Percentiles rank a stretch among this genome's conserved stretches.
Conservation (phyloP, 2,329 filamentous ascomycete genomes). For the Fusarium palustre region DNA sequence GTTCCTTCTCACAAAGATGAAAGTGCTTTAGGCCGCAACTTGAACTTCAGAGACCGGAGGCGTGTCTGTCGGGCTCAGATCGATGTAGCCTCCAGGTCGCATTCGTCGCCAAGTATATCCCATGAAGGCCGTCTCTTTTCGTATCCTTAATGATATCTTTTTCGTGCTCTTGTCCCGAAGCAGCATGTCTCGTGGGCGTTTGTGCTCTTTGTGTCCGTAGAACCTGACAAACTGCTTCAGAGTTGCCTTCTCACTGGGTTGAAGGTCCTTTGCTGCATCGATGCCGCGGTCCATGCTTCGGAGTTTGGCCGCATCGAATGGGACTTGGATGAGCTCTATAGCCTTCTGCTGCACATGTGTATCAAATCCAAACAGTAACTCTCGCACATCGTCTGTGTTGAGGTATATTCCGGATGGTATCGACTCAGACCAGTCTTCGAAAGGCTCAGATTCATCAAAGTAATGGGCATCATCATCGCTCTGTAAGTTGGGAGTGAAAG, state of each 20-base stretch:
- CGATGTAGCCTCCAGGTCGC: slow-evolving; percentile 51
- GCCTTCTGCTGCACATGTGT: slow-evolving; percentile 58
- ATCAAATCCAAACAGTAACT: slow-evolving; percentile 54
- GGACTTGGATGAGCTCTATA: slow-evolving; percentile 58
- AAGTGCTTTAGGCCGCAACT: not conserved
- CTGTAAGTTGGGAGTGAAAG: slow-evolving; percentile 81
- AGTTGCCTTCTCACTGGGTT: slow-evolving; percentile 54
- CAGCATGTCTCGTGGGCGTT: slow-evolving; percentile 85
- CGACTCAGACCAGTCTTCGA: slow-evolving; percentile 71
- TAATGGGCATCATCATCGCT: slow-evolving; percentile 83
- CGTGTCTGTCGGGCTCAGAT: slow-evolving; percentile 13
- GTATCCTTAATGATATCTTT: slow-evolving; percentile 77
- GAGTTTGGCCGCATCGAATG: slow-evolving; percentile 62
- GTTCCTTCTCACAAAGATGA: not conserved
- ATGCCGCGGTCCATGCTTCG: slow-evolving; percentile 63
- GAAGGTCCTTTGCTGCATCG: slow-evolving; percentile 53
- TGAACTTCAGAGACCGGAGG: not conserved
- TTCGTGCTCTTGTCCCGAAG: slow-evolving; percentile 78
- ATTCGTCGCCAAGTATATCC: slow-evolving; percentile 85
- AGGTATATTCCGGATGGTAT: slow-evolving; percentile 51
- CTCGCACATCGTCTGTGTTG: slow-evolving; percentile 49
- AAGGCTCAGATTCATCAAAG: slow-evolving; percentile 84
- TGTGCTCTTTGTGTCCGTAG: slow-evolving; percentile 74
- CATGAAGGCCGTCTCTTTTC: slow-evolving; percentile 85
- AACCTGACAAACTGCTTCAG: slow-evolving; percentile 64